Evolutionary conservation across 306 rosid genomes (phyloP).

Genomic region (Pueraria montana): DNA sequence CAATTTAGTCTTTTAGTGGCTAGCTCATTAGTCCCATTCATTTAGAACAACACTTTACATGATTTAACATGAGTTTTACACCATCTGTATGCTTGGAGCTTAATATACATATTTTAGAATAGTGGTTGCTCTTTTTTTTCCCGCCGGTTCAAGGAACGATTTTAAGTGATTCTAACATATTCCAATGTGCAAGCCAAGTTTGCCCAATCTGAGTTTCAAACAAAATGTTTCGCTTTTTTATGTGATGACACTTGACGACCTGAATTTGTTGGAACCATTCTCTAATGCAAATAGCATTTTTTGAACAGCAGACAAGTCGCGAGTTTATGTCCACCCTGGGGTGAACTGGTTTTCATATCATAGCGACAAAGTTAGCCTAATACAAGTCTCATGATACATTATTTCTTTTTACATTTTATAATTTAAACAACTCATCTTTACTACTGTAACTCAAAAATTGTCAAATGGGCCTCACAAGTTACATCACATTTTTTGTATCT

Average conservation of each 20-base stretch:
- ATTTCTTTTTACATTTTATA: not conserved
- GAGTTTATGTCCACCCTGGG: not conserved
- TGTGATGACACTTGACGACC: not conserved
- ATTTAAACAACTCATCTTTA: not conserved
- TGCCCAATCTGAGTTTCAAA: conserved; percentile 6
- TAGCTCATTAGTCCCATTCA: conserved; percentile 26
- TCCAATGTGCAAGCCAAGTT: not conserved
- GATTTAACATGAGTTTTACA: conserved; percentile 39
- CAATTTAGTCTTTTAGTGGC: conserved; percentile 29
- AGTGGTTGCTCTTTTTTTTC: not conserved
- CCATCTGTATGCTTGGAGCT: not conserved
- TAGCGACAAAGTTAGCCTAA: not conserved
- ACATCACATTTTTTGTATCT: not conserved
- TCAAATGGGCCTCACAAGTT: not conserved
- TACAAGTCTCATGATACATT: not conserved
- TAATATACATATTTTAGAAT: not conserved
- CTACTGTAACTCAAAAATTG: not conserved
- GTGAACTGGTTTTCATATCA: not conserved
- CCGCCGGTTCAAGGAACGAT: not conserved
- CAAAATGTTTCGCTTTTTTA: not conserved
- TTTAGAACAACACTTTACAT: conserved; percentile 17
- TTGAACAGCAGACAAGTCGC: not conserved
- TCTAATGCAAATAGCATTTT: not conserved
- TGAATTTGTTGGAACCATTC: conserved; percentile 3
- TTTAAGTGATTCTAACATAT: not conserved